These are phyloP conservation scores for Diaporthe batatas DNA, from an alignment of 2,329 filamentous ascomycete genomes.

Conservation along the genomic window DNA sequence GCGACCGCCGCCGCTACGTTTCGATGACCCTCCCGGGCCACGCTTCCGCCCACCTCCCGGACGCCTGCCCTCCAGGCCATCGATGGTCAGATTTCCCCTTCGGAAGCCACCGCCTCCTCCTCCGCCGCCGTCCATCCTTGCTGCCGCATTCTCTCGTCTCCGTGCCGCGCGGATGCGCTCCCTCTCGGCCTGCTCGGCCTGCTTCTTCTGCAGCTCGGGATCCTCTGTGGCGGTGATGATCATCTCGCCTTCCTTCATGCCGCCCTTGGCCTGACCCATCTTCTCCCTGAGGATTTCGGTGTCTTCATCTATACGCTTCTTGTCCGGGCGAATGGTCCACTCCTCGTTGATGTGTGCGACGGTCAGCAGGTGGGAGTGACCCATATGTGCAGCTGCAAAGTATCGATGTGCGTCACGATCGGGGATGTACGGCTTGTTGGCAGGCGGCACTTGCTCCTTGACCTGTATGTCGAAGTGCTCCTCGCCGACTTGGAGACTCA, in stretches of 20 bases:
- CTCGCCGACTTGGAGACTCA: conserved; percentile 80
- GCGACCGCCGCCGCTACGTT: conserved; percentile 53
- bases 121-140: conserved; percentile 71
- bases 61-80: conserved; percentile 74
- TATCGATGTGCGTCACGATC: conserved; percentile 82
- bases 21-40: conserved; percentile 57
- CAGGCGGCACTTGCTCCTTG: conserved; percentile 75
- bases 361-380: conserved; percentile 76
- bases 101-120: conserved; percentile 61
- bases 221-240: conserved; percentile 80
- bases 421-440: conserved; percentile 72
- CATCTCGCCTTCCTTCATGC: conserved; percentile 62
- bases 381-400: conserved; percentile 77
- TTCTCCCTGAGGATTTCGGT: conserved; percentile 77
- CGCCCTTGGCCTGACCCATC: conserved; percentile 71
- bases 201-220: conserved; percentile 80
- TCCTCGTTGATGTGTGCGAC: conserved; percentile 83
- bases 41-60: conserved; percentile 66
- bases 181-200: conserved; percentile 81
- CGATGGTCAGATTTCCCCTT: conserved; percentile 71
- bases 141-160: conserved; percentile 75
- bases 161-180: conserved; percentile 77
- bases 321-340: conserved; percentile 75
- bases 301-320: conserved; percentile 56
- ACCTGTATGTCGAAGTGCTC: conserved; percentile 82